These are phyloP conservation scores for Fusarium buharicum DNA, from an alignment of 2,329 filamentous ascomycete genomes.

Conservation along the genomic window DNA sequence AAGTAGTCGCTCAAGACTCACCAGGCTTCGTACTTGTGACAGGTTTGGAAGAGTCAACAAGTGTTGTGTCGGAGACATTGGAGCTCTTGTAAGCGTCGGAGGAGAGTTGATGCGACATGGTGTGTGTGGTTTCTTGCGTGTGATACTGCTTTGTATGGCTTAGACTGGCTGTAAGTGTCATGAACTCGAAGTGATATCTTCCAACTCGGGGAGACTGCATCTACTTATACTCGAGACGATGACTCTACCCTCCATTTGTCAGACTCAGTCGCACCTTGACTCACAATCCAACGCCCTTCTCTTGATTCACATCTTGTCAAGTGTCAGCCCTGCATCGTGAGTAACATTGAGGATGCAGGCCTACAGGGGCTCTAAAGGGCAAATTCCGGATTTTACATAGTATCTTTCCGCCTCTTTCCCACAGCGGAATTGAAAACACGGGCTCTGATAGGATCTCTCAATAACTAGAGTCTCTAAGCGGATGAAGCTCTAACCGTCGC, in stretches of 20 bases:
- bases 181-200: constrained; percentile 5
- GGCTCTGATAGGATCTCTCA: too few species aligned
- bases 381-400: too few species aligned
- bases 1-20: background rate
- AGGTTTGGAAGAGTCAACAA: constrained; percentile 36
- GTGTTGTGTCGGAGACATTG: constrained; percentile 42
- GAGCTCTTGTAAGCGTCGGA: constrained; percentile 34
- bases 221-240: constrained; percentile 32
- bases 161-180: constrained; percentile 13
- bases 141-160: background rate
- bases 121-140: background rate
- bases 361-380: too few species aligned
- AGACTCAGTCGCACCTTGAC: constrained; percentile 24
- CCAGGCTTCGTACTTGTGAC: constrained; percentile 32
- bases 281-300: constrained; percentile 36
- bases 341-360: too few species aligned
- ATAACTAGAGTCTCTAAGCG: too few species aligned
- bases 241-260: constrained; percentile 7
- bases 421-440: too few species aligned
- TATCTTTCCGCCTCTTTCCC: too few species aligned
- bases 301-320: constrained; percentile 30
- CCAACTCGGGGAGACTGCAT: constrained; percentile 3
- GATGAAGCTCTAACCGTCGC: constrained; percentile 24
- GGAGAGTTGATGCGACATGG: constrained; percentile 37
- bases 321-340: constrained; percentile 36